A percentile compares a stretch with the other conserved stretches of the same genome.
phyloP scores from a whole-genome alignment of 2,329 filamentous ascomycete species.

The Xylariaceae sp. region DNA sequence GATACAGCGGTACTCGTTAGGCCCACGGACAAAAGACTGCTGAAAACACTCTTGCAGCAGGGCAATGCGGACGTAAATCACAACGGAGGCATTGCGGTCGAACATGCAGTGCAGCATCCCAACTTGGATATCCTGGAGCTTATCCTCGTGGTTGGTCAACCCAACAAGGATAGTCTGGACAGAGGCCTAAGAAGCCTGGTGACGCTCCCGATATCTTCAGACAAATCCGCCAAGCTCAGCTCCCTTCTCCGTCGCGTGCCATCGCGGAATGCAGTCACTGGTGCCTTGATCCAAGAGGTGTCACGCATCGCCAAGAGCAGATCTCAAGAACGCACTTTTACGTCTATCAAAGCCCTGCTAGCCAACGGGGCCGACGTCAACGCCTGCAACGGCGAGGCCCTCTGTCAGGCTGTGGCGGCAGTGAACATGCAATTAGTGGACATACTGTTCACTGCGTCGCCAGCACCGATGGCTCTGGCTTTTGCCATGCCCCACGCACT shows the following conservation, averaged over 20 bases:
- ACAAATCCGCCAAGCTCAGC: conserved; percentile 43
- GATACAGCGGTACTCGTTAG: conserved; percentile 33
- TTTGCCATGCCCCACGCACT: conserved; percentile 45
- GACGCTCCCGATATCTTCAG: conserved; percentile 33
- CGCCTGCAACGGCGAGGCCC: conserved; percentile 39
- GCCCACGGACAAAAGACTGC: conserved; percentile 42
- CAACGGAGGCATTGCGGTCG: conserved; percentile 35
- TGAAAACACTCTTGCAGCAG: conserved; percentile 40
- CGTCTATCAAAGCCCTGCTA: conserved; percentile 39
- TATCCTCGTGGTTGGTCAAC: conserved; percentile 38
- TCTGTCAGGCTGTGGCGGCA: conserved; percentile 42
- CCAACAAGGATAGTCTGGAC: conserved; percentile 34
- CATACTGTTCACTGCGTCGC: conserved; percentile 36
- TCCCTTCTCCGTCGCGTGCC: conserved; percentile 36
- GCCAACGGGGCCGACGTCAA: conserved; percentile 49
- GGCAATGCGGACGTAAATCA: conserved; percentile 48
- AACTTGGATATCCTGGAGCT: conserved; percentile 42
- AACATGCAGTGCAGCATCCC: conserved; percentile 29
- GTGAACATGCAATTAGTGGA: conserved; percentile 39
- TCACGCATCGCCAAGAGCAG: no score
- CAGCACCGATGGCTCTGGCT: conserved; percentile 36
- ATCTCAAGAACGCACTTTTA: conserved; percentile 35
- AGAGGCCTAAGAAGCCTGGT: conserved; percentile 35
- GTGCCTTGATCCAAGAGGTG: conserved; percentile 44
- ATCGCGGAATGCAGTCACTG: conserved; percentile 35